A percentile compares a stretch with the other conserved stretches of the same genome.
Conservation (phyloP, 2,329 filamentous ascomycete species). For the Scytalidium sp. region DNA sequence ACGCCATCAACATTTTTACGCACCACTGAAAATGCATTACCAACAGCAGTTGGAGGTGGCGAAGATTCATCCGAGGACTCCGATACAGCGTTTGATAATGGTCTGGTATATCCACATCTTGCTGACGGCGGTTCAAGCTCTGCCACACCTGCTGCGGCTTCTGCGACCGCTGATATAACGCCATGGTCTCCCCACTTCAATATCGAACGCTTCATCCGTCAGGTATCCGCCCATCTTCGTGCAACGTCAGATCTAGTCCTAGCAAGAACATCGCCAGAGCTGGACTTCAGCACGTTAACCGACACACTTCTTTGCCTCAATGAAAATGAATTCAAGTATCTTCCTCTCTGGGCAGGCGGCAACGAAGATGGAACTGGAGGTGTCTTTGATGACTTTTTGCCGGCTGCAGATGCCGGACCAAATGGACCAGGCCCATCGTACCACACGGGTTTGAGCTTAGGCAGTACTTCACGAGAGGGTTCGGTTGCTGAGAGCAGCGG, state of each 20-base stretch:
- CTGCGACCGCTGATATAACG: background rate
- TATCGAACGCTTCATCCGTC: conserved; percentile 5
- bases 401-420: conserved; percentile 28
- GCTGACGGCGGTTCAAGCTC: too few species aligned
- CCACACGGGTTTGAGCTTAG: conserved; percentile 23
- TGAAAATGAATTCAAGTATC: conserved; percentile 56
- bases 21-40: too few species aligned
- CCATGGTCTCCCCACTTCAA: conserved; percentile 7
- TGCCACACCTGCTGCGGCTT: too few species aligned
- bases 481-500: conserved; percentile 9
- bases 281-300: conserved; percentile 17
- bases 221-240: conserved; percentile 9
- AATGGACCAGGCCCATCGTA: conserved; percentile 30
- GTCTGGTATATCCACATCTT: too few species aligned
- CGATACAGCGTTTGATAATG: too few species aligned
- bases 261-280: conserved; percentile 1
- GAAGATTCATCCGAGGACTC: too few species aligned
- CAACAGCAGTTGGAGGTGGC: too few species aligned
- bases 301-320: conserved; percentile 48
- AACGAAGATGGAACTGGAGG: conserved; percentile 48
- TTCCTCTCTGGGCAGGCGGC: conserved; percentile 65
- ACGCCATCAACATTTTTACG: too few species aligned
- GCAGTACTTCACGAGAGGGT: conserved; percentile 13
- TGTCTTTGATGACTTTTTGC: conserved; percentile 38
- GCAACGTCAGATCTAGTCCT: conserved; percentile 11